Percentiles rank a stretch among this genome's conserved stretches.
Evolutionary conservation across 2,329 filamentous ascomycete genomes (phyloP).

Genomic region (Juglanconis sp.): DNA sequence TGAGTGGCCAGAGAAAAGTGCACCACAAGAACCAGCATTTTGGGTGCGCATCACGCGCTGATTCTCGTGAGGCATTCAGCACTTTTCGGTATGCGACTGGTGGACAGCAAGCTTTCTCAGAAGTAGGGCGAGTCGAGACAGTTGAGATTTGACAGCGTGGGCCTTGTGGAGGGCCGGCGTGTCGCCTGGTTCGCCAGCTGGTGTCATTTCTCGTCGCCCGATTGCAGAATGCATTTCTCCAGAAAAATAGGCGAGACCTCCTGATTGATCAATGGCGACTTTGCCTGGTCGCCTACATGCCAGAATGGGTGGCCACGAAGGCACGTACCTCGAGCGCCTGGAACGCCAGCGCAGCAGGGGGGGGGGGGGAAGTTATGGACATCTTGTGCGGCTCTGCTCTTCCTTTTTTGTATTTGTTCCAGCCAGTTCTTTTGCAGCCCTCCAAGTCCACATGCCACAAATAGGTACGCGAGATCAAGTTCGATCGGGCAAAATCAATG

Average conservation of each 20-base stretch:
- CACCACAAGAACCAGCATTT: not conserved
- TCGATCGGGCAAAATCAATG: conserved; percentile 5
- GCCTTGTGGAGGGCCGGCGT: conserved; percentile 3
- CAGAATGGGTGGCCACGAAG: not conserved
- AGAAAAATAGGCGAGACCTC: conserved; percentile 3
- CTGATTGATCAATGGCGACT: conserved; percentile 16
- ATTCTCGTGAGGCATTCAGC: not conserved
- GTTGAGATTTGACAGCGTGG: conserved; percentile 7
- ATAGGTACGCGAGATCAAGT: conserved; percentile 3
- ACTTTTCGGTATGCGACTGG: not conserved
- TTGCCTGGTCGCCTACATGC: conserved; percentile 4
- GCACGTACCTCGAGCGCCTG: not conserved
- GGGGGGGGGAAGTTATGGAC: not conserved
- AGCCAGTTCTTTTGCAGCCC: not conserved
- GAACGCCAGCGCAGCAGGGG: not conserved
- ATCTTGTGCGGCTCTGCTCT: conserved; percentile 12
- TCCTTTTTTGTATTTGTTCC: conserved; percentile 5
- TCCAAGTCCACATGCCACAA: not conserved
- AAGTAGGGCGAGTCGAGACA: conserved; percentile 14
- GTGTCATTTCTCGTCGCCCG: not conserved
- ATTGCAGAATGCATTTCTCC: conserved; percentile 6
- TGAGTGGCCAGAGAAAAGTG: not conserved
- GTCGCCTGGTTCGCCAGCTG: conserved; percentile 11
- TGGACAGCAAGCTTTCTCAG: conserved; percentile 4
- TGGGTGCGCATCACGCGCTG: conserved; percentile 10